Base-by-base conservation (phyloP, 371 early-diverging fungal genomes). In the Nematocida sp. region DNA sequence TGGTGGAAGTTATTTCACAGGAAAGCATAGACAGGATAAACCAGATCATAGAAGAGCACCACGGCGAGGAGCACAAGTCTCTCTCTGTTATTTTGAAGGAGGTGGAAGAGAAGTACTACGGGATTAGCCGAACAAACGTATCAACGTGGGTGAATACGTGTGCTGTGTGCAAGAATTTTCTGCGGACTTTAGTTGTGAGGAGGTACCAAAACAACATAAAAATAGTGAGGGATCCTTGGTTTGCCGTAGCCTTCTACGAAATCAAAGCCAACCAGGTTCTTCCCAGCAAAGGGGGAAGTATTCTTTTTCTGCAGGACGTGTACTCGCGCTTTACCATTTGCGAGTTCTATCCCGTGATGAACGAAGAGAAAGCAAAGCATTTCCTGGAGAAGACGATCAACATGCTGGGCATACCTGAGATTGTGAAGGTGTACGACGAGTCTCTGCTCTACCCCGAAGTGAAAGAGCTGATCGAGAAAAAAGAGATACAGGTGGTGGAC, bases 181-280 rank as follows among this genome's bases (percentile, higher is more conserved):
- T 7, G 5, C 0, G 0, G 7, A 2, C 1, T n/a, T 21, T 15
- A 11, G 7, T 8, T 21, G 23, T n/a, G 4, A 56, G 32, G 45
- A 60, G 31, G 37, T 40, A 27, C 45, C 8, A 36, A n/a, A 40
- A 67, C 1, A 15, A 3, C 2, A 56, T 67, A n/a, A 67, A 40
- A 11, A 49, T 67, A 19, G 53, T 67, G 17, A 13, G 57, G 19
- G 67, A 67, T 17, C 67, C 67, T 0, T 67, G 67, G 67, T 67
- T 67, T 54, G 67, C 67, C n/a, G 31, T 67, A 4, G 50, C 19
- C 43, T 2, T 67, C 38, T 67, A 19, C 56, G 13, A 21, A 4
- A 40, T 67, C 38, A 11, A n/a, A 11, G n/a, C 21, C 25, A 17
- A 17, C 23, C 38, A 54, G n/a, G 1, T 67, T 3, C n/a, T 45